These are phyloP conservation scores for Leishmania aethiopica DNA, from an alignment of 208 protist species.

Conservation along the genomic window DNA sequence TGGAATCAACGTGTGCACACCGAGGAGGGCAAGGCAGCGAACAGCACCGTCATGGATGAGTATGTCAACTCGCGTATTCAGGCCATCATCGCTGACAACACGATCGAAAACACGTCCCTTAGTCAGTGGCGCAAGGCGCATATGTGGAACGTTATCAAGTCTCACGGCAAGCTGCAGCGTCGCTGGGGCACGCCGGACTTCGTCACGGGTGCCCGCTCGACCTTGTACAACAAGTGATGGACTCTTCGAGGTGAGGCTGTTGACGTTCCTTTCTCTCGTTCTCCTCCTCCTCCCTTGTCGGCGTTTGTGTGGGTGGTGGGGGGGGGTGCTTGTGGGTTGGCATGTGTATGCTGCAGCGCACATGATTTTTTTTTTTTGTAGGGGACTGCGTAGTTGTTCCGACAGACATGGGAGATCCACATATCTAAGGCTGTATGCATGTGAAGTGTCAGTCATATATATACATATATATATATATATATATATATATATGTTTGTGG, in stretches of 20 bases:
- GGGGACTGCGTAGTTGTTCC: neutral
- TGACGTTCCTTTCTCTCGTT: neutral
- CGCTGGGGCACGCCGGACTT: conserved; percentile 80
- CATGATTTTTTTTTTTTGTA: neutral
- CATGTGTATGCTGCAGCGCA: neutral
- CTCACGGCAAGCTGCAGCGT: conserved; percentile 79
- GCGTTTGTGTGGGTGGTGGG: neutral
- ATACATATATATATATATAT: neutral
- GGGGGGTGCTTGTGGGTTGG: neutral
- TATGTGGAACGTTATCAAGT: conserved; percentile 89
- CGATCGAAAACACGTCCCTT: conserved; percentile 82
- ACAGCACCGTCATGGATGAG: conserved; percentile 78
- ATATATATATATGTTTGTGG: too few relatives aligned
- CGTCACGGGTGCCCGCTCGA: conserved; percentile 63
- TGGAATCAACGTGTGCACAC: conserved; percentile 74
- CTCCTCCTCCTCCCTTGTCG: neutral
- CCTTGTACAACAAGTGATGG: conserved; percentile 61
- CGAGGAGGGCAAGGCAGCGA: conserved; percentile 61
- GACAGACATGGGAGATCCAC: neutral
- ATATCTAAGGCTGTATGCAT: neutral
- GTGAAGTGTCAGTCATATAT: neutral
- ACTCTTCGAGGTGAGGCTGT: neutral
- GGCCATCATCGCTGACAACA: conserved; percentile 90
- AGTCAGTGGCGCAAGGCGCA: conserved; percentile 81
- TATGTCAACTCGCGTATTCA: conserved; percentile 86